Evolutionary conservation across 192 early-diverging fungal genomes (phyloP), one percentile per base, ranked within the genome.

Genomic region (Rhizophagus clarus): DNA sequence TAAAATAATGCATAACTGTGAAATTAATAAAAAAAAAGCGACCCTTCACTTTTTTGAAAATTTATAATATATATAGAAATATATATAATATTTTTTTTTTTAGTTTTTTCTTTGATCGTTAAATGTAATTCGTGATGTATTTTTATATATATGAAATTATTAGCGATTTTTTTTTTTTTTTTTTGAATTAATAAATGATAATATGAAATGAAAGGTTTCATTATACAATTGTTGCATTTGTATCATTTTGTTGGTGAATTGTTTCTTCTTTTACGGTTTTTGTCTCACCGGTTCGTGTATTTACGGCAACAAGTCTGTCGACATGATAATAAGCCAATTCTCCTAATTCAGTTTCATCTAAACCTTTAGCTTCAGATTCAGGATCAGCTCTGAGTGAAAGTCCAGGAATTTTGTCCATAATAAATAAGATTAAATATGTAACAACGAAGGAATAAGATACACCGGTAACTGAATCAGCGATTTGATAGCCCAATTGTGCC

Each of bases 271-370:
- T 64, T 4, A 64, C 28, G 2, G 24, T 64, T 64, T 64, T 64
- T 10, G 63, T 64, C 32, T 74, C 73, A 47, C 73, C 73, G 15
- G 73, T 74, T 28, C 73, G 45, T 10, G 85, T 64, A 32, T 88
- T 82, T 2, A 85, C 81, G 66, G 84, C 81, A 6, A 81, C 62
- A 63, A 88, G 81, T n/a, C 85, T 81, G n/a, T 85, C 81, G 5
- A 87, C 83, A 45, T 89, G 88, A 14, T 83, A 88, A 45, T 88
- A 89, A 49, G 83, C 83, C 11, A 83, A 56, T 83, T 96, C 95
- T 51, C 97, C 96, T 83, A 97, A 90, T 83, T 97, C 93, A 20
- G 94, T 85, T 22, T 92, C 75, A 82, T 98, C 96, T 42, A 93
- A 81, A 62, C 97, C 97, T 0, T 86, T 76, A 37, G 89, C 83